Percentiles rank a stretch among this genome's conserved stretches.
These are phyloP conservation scores for Kregervanrija delftensis DNA, from an alignment of 805 yeast genomes.

Conservation along the genomic window DNA sequence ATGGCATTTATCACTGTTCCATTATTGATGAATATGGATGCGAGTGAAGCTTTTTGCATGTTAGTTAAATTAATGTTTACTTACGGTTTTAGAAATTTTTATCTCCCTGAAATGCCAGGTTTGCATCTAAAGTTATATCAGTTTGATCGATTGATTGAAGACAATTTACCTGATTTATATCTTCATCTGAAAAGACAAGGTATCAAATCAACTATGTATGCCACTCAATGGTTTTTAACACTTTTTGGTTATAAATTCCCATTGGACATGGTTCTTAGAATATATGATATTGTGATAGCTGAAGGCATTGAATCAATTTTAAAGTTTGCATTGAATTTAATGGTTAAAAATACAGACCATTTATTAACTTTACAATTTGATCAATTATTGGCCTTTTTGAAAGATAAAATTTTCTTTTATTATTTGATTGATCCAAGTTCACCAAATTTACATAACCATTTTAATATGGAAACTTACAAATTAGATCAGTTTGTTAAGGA, in stretches of 20 bases:
- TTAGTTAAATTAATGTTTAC: conserved; percentile 77
- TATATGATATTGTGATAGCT: conserved; percentile 80
- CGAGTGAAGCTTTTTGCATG: conserved; percentile 79
- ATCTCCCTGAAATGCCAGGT: conserved; percentile 90
- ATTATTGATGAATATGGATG: conserved; percentile 69
- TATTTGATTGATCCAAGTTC: conserved; percentile 30
- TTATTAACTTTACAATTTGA: conserved; percentile 67
- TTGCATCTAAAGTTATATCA: conserved; percentile 79
- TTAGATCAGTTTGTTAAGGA: conserved; percentile 73
- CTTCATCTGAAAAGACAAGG: conserved; percentile 82
- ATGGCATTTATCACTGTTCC: conserved; percentile 94
- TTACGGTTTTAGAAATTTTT: conserved; percentile 73
- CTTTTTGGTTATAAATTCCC: conserved; percentile 95
- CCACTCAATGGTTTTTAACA: conserved; percentile 96
- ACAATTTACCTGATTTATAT: conserved; percentile 60
- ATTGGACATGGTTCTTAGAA: conserved; percentile 75
- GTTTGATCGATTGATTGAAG: conserved; percentile 83
- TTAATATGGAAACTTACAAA: conserved; percentile 36
- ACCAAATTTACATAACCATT: conserved; percentile 9
- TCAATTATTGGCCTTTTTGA: conserved; percentile 64
- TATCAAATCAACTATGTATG: conserved; percentile 89
- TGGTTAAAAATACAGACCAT: conserved; percentile 58
- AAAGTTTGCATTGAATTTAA: conserved; percentile 75
- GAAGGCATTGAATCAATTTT: conserved; percentile 87
- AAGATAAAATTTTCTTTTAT: conserved; percentile 69